phyloP scores from a whole-genome alignment of 257 asterid genomes.

The Salvia miltiorrhiza region DNA sequence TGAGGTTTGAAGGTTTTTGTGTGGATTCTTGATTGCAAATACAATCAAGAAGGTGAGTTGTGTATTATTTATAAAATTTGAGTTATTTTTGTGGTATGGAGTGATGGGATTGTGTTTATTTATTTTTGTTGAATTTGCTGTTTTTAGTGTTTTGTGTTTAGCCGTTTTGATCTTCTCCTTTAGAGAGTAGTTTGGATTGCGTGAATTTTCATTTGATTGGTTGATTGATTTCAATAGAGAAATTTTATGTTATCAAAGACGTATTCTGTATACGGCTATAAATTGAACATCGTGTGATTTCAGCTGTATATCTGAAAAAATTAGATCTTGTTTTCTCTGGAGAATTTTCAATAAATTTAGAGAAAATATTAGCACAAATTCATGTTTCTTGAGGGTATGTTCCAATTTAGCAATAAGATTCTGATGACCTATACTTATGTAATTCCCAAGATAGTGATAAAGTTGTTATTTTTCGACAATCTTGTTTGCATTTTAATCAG shows the following conservation, averaged over 20 bases:
- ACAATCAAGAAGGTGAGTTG: constrained; percentile 39
- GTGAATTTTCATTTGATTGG: constrained; percentile 4
- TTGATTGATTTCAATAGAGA: constrained; percentile 3
- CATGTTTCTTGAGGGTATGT: not conserved
- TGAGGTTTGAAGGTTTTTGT: constrained; percentile 18
- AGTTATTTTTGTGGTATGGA: not conserved
- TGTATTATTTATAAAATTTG: not conserved
- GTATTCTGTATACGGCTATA: not conserved
- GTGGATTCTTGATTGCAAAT: constrained; percentile 27
- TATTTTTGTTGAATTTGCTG: not conserved
- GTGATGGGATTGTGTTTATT: constrained; percentile 7
- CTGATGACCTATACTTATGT: not conserved
- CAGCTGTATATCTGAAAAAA: not conserved
- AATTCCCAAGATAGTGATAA: not conserved
- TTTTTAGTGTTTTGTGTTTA: not conserved
- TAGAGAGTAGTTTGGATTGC: not conserved
- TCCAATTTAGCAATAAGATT: not conserved
- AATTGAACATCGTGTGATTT: constrained; percentile 12
- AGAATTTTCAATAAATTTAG: not conserved
- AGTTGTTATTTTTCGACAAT: not conserved
- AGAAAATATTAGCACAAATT: not conserved
- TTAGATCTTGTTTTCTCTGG: not conserved
- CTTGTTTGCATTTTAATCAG: not conserved
- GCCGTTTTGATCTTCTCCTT: constrained; percentile 1
- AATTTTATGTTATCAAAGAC: not conserved